Evolutionary conservation across 1,284 basidiomycete species (phyloP).

Genomic region (Cutaneotrichosporon cavernicola): DNA sequence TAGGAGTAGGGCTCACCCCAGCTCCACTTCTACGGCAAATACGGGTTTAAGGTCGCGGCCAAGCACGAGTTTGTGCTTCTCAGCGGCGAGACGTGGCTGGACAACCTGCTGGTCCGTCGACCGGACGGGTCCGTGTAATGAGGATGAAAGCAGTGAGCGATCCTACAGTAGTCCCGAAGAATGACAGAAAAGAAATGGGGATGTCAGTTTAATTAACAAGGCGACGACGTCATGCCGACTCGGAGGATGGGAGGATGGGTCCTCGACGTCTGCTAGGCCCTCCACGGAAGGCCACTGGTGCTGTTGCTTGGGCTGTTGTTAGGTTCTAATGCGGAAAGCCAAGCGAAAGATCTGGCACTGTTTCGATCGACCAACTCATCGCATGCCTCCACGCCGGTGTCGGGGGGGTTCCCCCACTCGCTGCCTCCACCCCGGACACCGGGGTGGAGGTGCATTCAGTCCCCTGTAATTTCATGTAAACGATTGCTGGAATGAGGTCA

Average conservation of each 20-base stretch:
- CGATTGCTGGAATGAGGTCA: background rate
- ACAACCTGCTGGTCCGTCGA: conserved; percentile 5
- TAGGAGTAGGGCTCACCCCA: background rate
- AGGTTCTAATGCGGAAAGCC: too few species aligned
- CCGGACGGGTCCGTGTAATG: background rate
- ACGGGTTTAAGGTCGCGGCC: conserved; percentile 11
- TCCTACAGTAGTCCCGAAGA: too few species aligned
- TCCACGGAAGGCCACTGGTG: too few species aligned
- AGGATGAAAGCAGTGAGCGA: background rate
- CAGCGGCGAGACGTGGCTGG: conserved; percentile 9
- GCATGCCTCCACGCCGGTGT: background rate
- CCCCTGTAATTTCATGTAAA: background rate
- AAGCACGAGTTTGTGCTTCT: conserved; percentile 11
- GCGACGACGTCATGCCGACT: too few species aligned
- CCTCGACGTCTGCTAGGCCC: too few species aligned
- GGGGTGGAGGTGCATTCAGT: background rate
- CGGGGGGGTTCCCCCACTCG: background rate
- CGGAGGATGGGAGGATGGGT: too few species aligned
- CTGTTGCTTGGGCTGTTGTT: too few species aligned
- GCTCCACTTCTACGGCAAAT: conserved; percentile 16
- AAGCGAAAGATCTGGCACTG: too few species aligned
- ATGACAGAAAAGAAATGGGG: too few species aligned
- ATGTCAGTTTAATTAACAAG: too few species aligned
- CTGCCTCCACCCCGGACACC: conserved; percentile 7
- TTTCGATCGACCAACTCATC: too few species aligned